A percentile compares a stretch with the other conserved stretches of the same genome.
Evolutionary conservation across 1,139 yeast genomes (phyloP).

Genomic region (Pneumocystis canis): DNA sequence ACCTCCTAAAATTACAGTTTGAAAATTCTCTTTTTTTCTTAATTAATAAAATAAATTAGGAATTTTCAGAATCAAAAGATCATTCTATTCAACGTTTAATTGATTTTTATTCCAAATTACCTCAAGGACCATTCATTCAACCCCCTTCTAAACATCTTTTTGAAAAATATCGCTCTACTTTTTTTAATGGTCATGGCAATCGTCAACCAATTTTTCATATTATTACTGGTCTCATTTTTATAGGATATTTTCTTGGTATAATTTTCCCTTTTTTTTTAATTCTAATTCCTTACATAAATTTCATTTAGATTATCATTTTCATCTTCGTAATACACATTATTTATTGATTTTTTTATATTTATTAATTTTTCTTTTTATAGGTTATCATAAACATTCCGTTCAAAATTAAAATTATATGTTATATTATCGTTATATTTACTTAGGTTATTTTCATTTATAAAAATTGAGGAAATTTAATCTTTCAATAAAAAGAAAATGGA

Average conservation of each 20-base stretch:
- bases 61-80: slow-evolving; percentile 86
- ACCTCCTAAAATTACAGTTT: slow-evolving; percentile 96
- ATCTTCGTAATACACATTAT: slow-evolving; percentile 41
- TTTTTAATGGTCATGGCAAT: slow-evolving; percentile 53
- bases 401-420: neutral
- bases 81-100: slow-evolving; percentile 94
- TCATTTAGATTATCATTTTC: slow-evolving; percentile 4
- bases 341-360: too few species aligned
- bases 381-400: neutral
- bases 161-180: too few species aligned
- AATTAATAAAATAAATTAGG: slow-evolving; percentile 42
- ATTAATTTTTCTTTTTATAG: neutral
- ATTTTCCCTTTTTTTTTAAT: neutral
- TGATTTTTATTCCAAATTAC: slow-evolving; percentile 86
- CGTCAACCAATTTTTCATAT: slow-evolving; percentile 43
- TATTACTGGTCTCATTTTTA: slow-evolving; percentile 4
- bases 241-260: neutral
- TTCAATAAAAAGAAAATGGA: too few species aligned
- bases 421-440: too few species aligned
- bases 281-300: neutral
- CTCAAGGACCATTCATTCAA: slow-evolving; percentile 91
- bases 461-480: neutral
- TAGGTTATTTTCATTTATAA: too few species aligned
- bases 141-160: too few species aligned
- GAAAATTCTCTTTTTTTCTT: slow-evolving; percentile 34